phyloP scores from a whole-genome alignment of 2,329 filamentous ascomycete genomes.

The Plectosphaerella cucumerina region DNA sequence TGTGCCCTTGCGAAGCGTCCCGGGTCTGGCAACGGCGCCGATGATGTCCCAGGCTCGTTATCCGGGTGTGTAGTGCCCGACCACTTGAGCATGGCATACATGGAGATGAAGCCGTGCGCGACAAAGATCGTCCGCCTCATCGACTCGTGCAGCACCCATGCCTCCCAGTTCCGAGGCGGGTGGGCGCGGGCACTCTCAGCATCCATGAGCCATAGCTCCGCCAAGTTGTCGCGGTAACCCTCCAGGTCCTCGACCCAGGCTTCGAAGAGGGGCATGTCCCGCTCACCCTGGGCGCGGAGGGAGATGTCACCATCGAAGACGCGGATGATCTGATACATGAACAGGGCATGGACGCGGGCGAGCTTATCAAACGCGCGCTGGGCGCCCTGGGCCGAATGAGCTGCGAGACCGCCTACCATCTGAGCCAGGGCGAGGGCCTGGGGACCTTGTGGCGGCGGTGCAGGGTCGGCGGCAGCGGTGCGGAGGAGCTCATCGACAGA shows the following conservation, averaged over 20 bases:
- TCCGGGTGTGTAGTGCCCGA: not conserved
- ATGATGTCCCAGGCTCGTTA: conserved; percentile 2
- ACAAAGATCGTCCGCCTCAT: conserved; percentile 32
- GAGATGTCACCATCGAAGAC: conserved; percentile 39
- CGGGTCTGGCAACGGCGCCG: not conserved
- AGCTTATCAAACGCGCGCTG: conserved; percentile 31
- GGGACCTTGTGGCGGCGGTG: not conserved
- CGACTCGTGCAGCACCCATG: conserved; percentile 40
- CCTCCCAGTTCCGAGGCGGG: conserved; percentile 38
- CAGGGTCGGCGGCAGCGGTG: not conserved
- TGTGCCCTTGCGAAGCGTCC: conserved; percentile 14
- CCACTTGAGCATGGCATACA: conserved; percentile 28
- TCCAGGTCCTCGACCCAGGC: conserved; percentile 32
- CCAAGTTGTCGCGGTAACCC: conserved; percentile 27
- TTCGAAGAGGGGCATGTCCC: conserved; percentile 29
- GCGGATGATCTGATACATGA: conserved; percentile 35
- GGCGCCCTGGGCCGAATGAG: too few relatives aligned
- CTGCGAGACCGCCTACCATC: not conserved
- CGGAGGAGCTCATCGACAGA: conserved; percentile 29
- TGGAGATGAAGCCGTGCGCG: conserved; percentile 23
- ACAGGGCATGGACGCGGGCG: conserved; percentile 37
- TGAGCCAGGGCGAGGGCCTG: not conserved
- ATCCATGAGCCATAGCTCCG: conserved; percentile 19
- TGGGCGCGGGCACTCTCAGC: conserved; percentile 19
- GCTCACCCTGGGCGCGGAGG: conserved; percentile 34